Evolutionary conservation across 768 basidiomycete genomes (phyloP), one percentile per base, ranked within the genome.

Genomic region (Gyrodon lividus): DNA sequence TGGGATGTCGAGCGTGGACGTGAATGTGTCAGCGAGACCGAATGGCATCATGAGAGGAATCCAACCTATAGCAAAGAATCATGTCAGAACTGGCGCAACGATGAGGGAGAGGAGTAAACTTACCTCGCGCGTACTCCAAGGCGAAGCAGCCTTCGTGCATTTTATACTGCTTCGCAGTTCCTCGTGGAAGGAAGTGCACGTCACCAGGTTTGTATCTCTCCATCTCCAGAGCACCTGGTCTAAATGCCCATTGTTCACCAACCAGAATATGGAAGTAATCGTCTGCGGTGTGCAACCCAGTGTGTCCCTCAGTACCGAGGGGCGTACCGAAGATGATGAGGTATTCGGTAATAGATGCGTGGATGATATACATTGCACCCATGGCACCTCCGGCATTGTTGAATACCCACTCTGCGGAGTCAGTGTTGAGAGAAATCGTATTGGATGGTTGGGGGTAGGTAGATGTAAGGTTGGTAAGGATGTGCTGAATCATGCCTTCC

Each of bases 321-420:
- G 97, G 93, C 0, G 95, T 96, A 4, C 97, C 95, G 57, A 97
- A 97, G 59, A 98, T 87, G 67, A 93, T 93, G 59, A 92, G 81
- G 73, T 96, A 99, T 74, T 99, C 97, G 9, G 96, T 98, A 61
- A 99, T 86, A 72, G 84, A 88, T 16, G 96, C 92, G 63, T 98
- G 97, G 57, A 98, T 91, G 71, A 98, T 80, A 69, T 94, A 97
- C 96, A 99, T 98, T 30, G 87, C 87, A 38, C 94, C 94, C 95
- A 96, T 98, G 1, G 94, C 94, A 53, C 97, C 97, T 10, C 95
- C 97, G 0, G 96, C 95, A 61, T 98, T 98, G 76, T 85, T 98
- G 72, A 96, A 89, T 22, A 97, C 82, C 96, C 96, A 98, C 63
- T 98, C 94, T 33, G 75, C 74, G 19, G 79, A 65, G 72, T 87